Base-by-base conservation (phyloP, 352 stramenopile genomes). In the Phytophthora sp. region DNA sequence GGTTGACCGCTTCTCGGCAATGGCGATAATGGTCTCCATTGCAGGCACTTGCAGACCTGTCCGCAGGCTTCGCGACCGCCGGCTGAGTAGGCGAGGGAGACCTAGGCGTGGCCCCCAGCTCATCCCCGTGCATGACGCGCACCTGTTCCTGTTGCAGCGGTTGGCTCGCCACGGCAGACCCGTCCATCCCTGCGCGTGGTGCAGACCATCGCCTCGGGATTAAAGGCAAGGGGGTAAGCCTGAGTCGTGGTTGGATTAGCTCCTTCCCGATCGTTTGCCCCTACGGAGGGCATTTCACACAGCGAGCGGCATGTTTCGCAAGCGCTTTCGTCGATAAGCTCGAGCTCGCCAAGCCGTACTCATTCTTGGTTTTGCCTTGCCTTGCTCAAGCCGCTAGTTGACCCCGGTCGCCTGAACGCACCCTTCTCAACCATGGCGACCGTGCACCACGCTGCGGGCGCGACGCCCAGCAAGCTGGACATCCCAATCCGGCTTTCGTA, bases 401-500 rank as follows among this genome's bases (percentile, higher is more conserved):
- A 17, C 24, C 23, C 20, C 27, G 8, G 11, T 11, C 41, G 20
- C 34, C 35, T 6, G 28, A 32, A 32, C 28, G 11, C 28, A 11
- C 15, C n/a, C 21, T 48, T 18, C 34, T 50, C 32, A 30, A 65
- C 50, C 5, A 74, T 72, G 66, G 54, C 66, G 18, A 68, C 61
- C 5, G 15, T 44, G 21, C 54, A 72, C 30, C 55, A 71, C 31
- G 55, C 55, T 43, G 50, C 53, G 0, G 62, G 62, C 28, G 41
- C 51, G 17, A 69, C 54, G 42, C 54, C 56, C 45, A 69, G 54
- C 56, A 72, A 76, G 7, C 27, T 77, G 1, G 70, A 77, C 60
- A 60, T 77, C 11, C 55, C 58, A 0, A 60, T 63, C 12, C 60
- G 76, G 21, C 28, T 79, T 13, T 84, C 76, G 28, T 84, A 74